Evolutionary conservation across 257 asterid species (phyloP).

Genomic region (Dorcoceras hygrometricum): DNA sequence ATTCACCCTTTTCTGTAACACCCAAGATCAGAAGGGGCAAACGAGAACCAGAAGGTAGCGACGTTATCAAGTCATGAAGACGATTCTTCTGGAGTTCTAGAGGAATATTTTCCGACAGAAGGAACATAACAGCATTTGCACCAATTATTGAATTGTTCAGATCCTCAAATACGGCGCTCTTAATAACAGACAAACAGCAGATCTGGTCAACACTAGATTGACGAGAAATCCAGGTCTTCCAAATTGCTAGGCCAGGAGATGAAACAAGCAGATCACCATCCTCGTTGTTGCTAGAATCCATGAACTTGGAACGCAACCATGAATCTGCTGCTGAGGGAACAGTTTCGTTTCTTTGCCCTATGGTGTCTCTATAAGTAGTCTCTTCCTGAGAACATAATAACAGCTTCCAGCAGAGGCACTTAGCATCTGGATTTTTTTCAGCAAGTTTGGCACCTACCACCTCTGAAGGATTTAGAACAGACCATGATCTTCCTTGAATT

Average conservation of each 20-base stretch:
- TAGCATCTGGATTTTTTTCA: constrained; percentile 55
- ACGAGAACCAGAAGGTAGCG: constrained; percentile 58
- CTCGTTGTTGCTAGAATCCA: constrained; percentile 37
- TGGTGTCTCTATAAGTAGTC: constrained; percentile 16
- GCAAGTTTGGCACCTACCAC: constrained; percentile 60
- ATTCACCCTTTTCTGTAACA: constrained; percentile 41
- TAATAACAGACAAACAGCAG: constrained; percentile 74
- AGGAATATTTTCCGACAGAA: constrained; percentile 53
- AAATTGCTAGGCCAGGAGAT: constrained; percentile 63
- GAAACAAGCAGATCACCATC: constrained; percentile 47
- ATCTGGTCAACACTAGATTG: constrained; percentile 41
- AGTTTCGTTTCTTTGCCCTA: constrained; percentile 29
- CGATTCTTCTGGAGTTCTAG: constrained; percentile 59
- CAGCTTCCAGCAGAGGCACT: constrained; percentile 92
- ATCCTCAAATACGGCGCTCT: constrained; percentile 40
- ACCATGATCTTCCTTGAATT: constrained; percentile 61
- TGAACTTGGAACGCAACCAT: constrained; percentile 82
- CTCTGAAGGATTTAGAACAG: constrained; percentile 75
- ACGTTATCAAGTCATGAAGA: constrained; percentile 51
- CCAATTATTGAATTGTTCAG: constrained; percentile 50
- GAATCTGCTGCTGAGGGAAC: constrained; percentile 38
- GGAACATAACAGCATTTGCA: constrained; percentile 66
- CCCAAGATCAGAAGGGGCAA: constrained; percentile 76
- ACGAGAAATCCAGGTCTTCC: constrained; percentile 67
- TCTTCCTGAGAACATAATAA: constrained; percentile 54